These are phyloP conservation scores for Prunella vulgaris DNA, from an alignment of 257 asterid species.

Conservation along the genomic window DNA sequence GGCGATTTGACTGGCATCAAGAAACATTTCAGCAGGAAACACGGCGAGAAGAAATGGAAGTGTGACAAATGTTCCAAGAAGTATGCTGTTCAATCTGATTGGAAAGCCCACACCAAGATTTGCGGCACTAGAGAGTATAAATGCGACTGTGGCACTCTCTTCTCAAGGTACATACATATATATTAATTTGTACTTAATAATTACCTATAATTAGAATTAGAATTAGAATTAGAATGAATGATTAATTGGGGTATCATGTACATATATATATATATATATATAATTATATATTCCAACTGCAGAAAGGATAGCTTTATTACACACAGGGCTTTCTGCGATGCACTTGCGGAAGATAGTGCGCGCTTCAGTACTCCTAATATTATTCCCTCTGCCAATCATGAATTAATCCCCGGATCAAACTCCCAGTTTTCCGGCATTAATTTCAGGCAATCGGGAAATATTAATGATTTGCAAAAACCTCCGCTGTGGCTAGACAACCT, in stretches of 20 bases:
- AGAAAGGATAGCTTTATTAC: constrained; percentile 96
- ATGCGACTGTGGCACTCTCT: constrained; percentile 93
- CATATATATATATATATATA: too few species aligned
- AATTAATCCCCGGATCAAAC: too few species aligned
- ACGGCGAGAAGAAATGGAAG: constrained; percentile 95
- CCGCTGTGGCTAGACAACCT: constrained; percentile 59
- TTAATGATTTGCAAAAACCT: constrained; percentile 44
- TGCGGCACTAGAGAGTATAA: constrained; percentile 93
- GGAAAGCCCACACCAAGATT: constrained; percentile 96
- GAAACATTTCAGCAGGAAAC: constrained; percentile 80
- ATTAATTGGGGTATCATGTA: too few species aligned
- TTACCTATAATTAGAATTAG: too few species aligned
- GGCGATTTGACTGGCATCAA: constrained; percentile 88
- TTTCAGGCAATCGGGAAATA: constrained; percentile 37
- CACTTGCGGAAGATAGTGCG: constrained; percentile 74
- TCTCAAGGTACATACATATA: constrained; percentile 61
- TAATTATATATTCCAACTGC: too few species aligned
- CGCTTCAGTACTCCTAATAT: constrained; percentile 56
- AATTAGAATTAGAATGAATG: too few species aligned
- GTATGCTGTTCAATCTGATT: constrained; percentile 91
- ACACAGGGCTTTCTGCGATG: constrained; percentile 90
- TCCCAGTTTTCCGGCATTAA: constrained; percentile 35
- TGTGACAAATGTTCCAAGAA: constrained; percentile 87
- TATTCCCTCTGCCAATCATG: constrained; percentile 38
- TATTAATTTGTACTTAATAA: too few species aligned